Conservation (phyloP, 345 rosid genomes). For the Lepidium sativum region DNA sequence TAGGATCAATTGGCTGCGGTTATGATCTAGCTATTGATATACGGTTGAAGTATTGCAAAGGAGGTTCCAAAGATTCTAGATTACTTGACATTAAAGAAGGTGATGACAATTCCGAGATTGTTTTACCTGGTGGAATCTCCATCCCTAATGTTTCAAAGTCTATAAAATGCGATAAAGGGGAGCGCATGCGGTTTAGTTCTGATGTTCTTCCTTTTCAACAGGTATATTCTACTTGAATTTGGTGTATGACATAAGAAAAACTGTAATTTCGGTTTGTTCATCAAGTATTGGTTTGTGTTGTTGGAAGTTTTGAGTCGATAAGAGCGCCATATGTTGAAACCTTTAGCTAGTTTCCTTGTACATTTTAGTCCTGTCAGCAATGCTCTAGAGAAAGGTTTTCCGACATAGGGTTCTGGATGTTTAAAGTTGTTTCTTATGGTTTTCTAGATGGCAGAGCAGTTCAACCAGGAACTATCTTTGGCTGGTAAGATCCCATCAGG, state of each 20-base stretch:
- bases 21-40: conserved; percentile 73
- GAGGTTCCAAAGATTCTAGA: conserved; percentile 38
- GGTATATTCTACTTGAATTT: conserved; percentile 25
- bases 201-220: conserved; percentile 88
- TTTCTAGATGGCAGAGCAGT: conserved; percentile 89
- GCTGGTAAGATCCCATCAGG: conserved; percentile 95
- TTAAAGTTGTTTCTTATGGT: neutral
- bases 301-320: neutral
- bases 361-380: neutral
- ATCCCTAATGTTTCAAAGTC: conserved; percentile 71
- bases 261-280: neutral
- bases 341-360: neutral
- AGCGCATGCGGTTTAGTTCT: conserved; percentile 72
- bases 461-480: conserved; percentile 79
- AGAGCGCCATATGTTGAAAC: neutral
- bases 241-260: neutral
- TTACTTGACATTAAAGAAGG: conserved; percentile 66
- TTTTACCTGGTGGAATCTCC: conserved; percentile 76
- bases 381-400: neutral
- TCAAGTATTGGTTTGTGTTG: neutral
- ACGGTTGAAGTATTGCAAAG: conserved; percentile 73
- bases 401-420: neutral
- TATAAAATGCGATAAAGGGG: conserved; percentile 92
- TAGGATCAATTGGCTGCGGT: conserved; percentile 78
- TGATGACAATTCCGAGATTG: conserved; percentile 46